Base-by-base conservation (phyloP, 345 rosid species). In the Brassica cretica region DNA sequence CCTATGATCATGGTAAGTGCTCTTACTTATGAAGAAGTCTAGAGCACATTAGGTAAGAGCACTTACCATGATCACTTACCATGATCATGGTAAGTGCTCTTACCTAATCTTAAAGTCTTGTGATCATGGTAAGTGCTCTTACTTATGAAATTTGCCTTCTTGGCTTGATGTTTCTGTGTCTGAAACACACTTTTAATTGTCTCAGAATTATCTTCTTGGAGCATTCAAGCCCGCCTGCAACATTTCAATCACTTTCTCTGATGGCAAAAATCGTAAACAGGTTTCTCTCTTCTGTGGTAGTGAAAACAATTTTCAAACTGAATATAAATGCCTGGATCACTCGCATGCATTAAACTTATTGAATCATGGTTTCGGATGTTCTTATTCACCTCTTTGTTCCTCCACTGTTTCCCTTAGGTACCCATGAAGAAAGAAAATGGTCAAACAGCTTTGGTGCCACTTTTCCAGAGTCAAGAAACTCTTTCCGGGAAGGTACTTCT, bases 201-300 rank as follows among this genome's bases (percentile, higher is more conserved):
- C 74, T 3, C 84, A 95, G 99, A 95, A 93, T 82, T 95, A 89
- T 84, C 87, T 95, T 61, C 85, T 88, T 70, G 99, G 98, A 87
- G 99, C 99, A 80, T 93, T 95, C 82, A 95, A 93, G 83, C 98
- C 97, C 0, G 90, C 98, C 0, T 93, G 99, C 74, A 93, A 86
- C 59, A 78, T 91, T 65, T 88, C 89, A 10, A 85, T 91, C 82
- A 81, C 94, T 7, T 90, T 95, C 71, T 41, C 89, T 14, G 98
- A 95, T 88, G 96, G 87, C 19, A 95, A 91, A 81, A 86, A 82
- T 59, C 96, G 98, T 49, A 95, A 93, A 82, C 96, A 91, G 97
- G 37, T 62, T 46, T 33, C 25, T 49, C 56, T 68, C 53, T 16
- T 49, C 14, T 49, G 7, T n/a, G 7, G 16, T 5, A 1, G 18